Evolutionary conservation across 2,329 filamentous ascomycete species (phyloP).

Genomic region (Parafenestella ontariensis): DNA sequence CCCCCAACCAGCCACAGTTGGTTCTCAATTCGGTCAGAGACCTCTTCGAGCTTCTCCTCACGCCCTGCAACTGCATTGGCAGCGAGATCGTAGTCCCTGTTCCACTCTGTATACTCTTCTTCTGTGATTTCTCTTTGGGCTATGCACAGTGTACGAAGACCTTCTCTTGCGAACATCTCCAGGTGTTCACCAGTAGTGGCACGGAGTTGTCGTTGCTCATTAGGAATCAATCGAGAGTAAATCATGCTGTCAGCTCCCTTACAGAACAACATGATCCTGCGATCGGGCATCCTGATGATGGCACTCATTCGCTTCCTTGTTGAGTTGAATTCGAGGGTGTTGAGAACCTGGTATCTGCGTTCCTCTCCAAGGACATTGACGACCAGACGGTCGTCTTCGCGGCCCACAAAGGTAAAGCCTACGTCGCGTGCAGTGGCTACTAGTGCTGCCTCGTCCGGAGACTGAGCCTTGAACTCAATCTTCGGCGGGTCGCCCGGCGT

Average conservation of each 20-base stretch:
- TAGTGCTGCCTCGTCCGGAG: slow-evolving; percentile 92
- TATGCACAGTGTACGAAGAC: slow-evolving; percentile 91
- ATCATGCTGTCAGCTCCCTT: slow-evolving; percentile 98
- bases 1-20: slow-evolving; percentile 88
- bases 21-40: slow-evolving; percentile 89
- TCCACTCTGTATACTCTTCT: slow-evolving; percentile 85
- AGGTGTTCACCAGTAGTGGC: slow-evolving; percentile 88
- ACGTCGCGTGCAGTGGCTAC: slow-evolving; percentile 94
- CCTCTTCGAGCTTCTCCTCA: slow-evolving; percentile 90
- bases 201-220: slow-evolving; percentile 85
- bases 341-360: slow-evolving; percentile 83
- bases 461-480: slow-evolving; percentile 96
- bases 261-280: slow-evolving; percentile 88
- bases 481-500: slow-evolving; percentile 87
- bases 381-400: slow-evolving; percentile 79
- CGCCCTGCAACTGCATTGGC: slow-evolving; percentile 83
- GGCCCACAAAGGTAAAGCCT: slow-evolving; percentile 89
- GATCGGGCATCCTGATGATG: slow-evolving; percentile 92
- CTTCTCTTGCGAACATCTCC: slow-evolving; percentile 96
- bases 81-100: slow-evolving; percentile 83
- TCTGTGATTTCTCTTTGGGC: slow-evolving; percentile 82
- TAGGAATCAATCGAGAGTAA: slow-evolving; percentile 85
- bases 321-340: slow-evolving; percentile 97
- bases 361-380: slow-evolving; percentile 89
- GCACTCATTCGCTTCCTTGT: slow-evolving; percentile 97